Evolutionary conservation across 768 basidiomycete genomes (phyloP).

Genomic region (Phylloporus rhodoxanthus): DNA sequence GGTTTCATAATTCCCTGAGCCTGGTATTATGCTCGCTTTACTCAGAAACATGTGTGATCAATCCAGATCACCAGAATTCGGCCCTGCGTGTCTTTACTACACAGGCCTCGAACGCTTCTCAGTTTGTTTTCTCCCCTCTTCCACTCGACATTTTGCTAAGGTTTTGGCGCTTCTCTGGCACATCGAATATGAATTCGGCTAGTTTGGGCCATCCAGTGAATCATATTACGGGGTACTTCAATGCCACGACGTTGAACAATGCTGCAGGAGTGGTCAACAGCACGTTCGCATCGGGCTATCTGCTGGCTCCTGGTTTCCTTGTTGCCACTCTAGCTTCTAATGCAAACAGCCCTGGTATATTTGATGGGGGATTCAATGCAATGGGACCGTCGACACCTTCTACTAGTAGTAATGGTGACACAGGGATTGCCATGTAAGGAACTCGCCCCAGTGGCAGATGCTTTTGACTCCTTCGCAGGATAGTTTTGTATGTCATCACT

Average conservation of each 20-base stretch:
- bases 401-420: conserved; percentile 31
- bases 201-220: conserved; percentile 48
- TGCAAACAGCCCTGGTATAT: conserved; percentile 36
- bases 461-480: conserved; percentile 38
- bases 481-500: conserved; percentile 81
- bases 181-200: conserved; percentile 56
- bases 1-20: conserved; percentile 1
- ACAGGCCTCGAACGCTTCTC: conserved; percentile 52
- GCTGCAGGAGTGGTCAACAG: conserved; percentile 38
- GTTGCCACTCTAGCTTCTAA: conserved; percentile 68
- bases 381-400: conserved; percentile 12
- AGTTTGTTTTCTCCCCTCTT: conserved; percentile 33
- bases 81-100: conserved; percentile 76
- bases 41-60: conserved; percentile 71
- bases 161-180: conserved; percentile 29
- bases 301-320: conserved; percentile 53
- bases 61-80: conserved; percentile 61
- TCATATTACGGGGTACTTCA: conserved; percentile 50
- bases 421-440: conserved; percentile 72
- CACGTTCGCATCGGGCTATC: conserved; percentile 39
- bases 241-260: conserved; percentile 58
- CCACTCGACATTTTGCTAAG: background rate
- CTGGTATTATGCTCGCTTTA: conserved; percentile 75
- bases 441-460: conserved; percentile 1
- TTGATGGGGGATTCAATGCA: conserved; percentile 9